These are phyloP conservation scores for Hemerocallis citrina DNA, from an alignment of 106 monocot species.

Conservation along the genomic window DNA sequence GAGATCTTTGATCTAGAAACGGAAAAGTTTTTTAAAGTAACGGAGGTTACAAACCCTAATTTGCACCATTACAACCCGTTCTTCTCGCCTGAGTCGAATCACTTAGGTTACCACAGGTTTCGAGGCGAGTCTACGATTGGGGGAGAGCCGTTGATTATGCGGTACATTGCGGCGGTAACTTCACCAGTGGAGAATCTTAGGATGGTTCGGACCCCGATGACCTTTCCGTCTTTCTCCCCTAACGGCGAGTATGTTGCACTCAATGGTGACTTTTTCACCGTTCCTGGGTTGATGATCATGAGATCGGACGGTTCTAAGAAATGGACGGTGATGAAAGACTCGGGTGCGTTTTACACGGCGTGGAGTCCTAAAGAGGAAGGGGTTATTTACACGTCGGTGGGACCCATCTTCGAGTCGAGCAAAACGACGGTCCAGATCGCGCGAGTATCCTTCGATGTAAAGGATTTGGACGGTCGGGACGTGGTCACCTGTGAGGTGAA, in stretches of 20 bases:
- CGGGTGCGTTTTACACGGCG: conserved; percentile 45
- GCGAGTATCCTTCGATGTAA: conserved; percentile 39
- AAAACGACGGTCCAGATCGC: conserved; percentile 61
- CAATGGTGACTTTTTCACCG: conserved; percentile 43
- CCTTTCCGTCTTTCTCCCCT: conserved; percentile 54
- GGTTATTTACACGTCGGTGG: conserved; percentile 59
- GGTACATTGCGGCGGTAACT: conserved; percentile 27
- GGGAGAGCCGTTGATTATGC: conserved; percentile 23
- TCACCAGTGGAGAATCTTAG: conserved; percentile 23
- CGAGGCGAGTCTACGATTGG: conserved; percentile 35
- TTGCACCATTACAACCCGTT: conserved; percentile 94
- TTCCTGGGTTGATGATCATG: conserved; percentile 37
- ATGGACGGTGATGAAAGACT: conserved; percentile 38
- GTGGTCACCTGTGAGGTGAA: conserved; percentile 23
- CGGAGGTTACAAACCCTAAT: conserved; percentile 41
- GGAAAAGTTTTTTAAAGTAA: conserved; percentile 38
- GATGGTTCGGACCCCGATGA: conserved; percentile 37
- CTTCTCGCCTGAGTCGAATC: conserved; percentile 41
- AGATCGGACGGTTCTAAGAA: conserved; percentile 58
- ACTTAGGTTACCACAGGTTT: conserved; percentile 81
- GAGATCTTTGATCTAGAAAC: conserved; percentile 77
- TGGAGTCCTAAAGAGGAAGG: conserved; percentile 67
- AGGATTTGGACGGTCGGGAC: conserved; percentile 26
- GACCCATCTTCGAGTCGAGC: conserved; percentile 62
- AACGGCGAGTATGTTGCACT: conserved; percentile 27